Evolutionary conservation across 2,329 filamentous ascomycete genomes (phyloP).

Genomic region (Magnaporthiopsis poae): DNA sequence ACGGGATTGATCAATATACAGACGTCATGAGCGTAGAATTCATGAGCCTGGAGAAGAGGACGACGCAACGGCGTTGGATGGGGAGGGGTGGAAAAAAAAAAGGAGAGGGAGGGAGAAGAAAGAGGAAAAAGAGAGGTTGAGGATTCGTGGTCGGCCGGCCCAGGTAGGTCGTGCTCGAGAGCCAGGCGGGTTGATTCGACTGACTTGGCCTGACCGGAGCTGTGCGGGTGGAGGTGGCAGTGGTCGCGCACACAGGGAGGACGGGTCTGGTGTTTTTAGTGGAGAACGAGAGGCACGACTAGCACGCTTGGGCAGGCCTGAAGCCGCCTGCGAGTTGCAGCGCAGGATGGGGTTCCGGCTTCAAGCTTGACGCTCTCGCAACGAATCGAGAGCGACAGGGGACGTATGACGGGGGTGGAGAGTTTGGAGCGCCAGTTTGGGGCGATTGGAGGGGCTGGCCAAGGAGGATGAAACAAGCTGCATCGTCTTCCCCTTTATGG

Average conservation of each 20-base stretch:
- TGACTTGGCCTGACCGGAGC: slow-evolving; percentile 4
- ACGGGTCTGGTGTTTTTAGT: not conserved
- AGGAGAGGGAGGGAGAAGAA: not conserved
- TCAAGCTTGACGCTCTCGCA: not conserved
- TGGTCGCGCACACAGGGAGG: not conserved
- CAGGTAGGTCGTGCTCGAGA: slow-evolving; percentile 1
- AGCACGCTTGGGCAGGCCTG: not conserved
- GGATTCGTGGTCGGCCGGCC: not conserved
- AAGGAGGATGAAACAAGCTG: slow-evolving; percentile 9
- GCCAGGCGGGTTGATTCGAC: not conserved
- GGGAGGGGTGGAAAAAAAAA: not conserved
- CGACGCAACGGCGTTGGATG: slow-evolving; percentile 1
- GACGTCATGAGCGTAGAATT: slow-evolving; percentile 6
- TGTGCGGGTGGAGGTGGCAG: slow-evolving; percentile 1
- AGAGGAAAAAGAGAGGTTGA: not conserved
- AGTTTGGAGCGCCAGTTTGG: slow-evolving; percentile 4
- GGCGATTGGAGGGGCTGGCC: slow-evolving; percentile 5
- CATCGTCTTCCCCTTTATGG: not conserved
- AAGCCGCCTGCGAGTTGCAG: not conserved
- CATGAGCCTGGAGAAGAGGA: slow-evolving; percentile 9
- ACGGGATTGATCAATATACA: slow-evolving; percentile 8
- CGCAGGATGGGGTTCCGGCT: not conserved
- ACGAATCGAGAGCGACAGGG: slow-evolving; percentile 1
- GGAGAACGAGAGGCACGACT: slow-evolving; percentile 1
- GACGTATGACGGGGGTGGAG: slow-evolving; percentile 2